phyloP scores from a whole-genome alignment of 2,329 filamentous ascomycete genomes.

The Alternaria sp. region DNA sequence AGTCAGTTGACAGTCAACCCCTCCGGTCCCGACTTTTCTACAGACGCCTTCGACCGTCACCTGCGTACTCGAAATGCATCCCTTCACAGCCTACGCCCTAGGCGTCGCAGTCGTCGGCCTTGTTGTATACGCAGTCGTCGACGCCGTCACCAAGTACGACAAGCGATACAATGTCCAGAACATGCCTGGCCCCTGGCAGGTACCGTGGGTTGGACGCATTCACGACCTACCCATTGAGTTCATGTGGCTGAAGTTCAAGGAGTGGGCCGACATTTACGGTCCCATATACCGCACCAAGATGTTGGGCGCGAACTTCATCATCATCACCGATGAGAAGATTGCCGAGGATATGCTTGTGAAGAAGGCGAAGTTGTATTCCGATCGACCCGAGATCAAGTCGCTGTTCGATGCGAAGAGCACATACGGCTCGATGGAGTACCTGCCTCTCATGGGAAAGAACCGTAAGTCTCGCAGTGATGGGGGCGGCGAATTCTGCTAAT shows the following conservation, averaged over 20 bases:
- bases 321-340: slow-evolving; percentile 60
- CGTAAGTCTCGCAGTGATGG: slow-evolving; percentile 45
- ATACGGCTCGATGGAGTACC: slow-evolving; percentile 62
- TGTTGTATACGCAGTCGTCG: slow-evolving; percentile 42
- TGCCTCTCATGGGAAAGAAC: slow-evolving; percentile 63
- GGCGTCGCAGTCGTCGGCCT: slow-evolving; percentile 49
- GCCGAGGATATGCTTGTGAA: slow-evolving; percentile 61
- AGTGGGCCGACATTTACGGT: slow-evolving; percentile 44
- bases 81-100: slow-evolving; percentile 46
- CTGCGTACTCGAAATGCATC: slow-evolving; percentile 44
- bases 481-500: slow-evolving; percentile 12
- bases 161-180: slow-evolving; percentile 44
- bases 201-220: slow-evolving; percentile 46
- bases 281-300: slow-evolving; percentile 48
- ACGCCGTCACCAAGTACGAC: slow-evolving; percentile 46
- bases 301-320: slow-evolving; percentile 53
- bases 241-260: slow-evolving; percentile 61
- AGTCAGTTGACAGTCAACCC: neutral
- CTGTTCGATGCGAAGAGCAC: slow-evolving; percentile 63
- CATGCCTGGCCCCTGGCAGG: slow-evolving; percentile 50
- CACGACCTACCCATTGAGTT: slow-evolving; percentile 47
- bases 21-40: neutral
- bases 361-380: slow-evolving; percentile 59
- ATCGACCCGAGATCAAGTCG: slow-evolving; percentile 58
- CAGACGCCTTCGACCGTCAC: neutral